Percentiles rank a stretch among this genome's conserved stretches.
Evolutionary conservation across 176 grass and related monocot species (phyloP).

Genomic region (Carex parvula): DNA sequence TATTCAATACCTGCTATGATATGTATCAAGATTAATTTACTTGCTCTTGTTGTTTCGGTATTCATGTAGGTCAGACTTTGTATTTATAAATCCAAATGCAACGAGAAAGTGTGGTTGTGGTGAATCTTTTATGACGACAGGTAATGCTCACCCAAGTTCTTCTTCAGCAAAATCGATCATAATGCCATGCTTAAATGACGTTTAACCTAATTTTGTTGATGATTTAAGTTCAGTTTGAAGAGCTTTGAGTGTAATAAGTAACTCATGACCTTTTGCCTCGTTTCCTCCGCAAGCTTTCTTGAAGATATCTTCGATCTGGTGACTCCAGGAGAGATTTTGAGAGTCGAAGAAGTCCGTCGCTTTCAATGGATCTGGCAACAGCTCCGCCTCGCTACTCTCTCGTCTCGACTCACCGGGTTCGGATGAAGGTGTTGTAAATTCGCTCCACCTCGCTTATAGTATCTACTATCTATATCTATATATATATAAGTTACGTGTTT

Average conservation of each 20-base stretch:
- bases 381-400: too few species aligned
- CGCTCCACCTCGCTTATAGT: too few species aligned
- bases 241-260: neutral
- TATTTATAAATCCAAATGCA: slow-evolving; percentile 88
- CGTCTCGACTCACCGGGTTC: too few species aligned
- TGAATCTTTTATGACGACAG: slow-evolving; percentile 79
- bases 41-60: neutral
- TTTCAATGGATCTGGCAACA: too few species aligned
- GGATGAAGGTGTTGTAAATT: too few species aligned
- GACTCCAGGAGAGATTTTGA: too few species aligned
- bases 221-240: neutral
- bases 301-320: too few species aligned
- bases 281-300: too few species aligned
- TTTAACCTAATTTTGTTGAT: slow-evolving; percentile 20
- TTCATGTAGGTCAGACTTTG: slow-evolving; percentile 70
- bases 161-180: slow-evolving; percentile 20
- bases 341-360: too few species aligned
- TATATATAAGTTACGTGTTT: too few species aligned
- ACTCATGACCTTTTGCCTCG: too few species aligned
- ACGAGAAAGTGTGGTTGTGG: slow-evolving; percentile 84
- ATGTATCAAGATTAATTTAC: neutral
- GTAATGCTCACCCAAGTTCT: neutral
- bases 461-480: too few species aligned
- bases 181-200: neutral
- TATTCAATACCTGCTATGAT: neutral